phyloP scores from a whole-genome alignment of 352 stramenopile genomes.

The Phytopythium mirpurense region DNA sequence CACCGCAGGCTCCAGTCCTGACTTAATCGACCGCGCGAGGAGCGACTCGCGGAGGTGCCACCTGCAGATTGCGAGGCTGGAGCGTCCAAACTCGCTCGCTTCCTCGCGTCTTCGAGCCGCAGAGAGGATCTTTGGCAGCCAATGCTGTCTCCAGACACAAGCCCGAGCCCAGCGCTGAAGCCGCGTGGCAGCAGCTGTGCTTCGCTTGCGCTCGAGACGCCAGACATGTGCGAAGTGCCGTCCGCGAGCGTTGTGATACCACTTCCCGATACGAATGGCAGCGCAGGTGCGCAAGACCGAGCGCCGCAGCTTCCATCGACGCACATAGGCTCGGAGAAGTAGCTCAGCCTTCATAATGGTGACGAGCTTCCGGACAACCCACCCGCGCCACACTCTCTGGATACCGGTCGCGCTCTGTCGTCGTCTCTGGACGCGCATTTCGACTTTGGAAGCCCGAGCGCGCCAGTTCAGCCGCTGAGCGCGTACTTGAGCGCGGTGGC shows the following conservation, averaged over 20 bases:
- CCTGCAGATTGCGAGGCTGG: not conserved
- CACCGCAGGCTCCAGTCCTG: not conserved
- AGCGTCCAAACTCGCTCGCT: not conserved
- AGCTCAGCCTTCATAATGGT: not conserved
- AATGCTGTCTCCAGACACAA: not conserved
- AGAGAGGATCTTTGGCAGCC: not conserved
- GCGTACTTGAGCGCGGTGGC: not conserved
- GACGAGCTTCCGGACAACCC: not conserved
- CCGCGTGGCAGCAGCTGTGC: not conserved
- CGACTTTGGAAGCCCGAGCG: not conserved
- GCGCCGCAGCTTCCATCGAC: constrained; percentile 6
- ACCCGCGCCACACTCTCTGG: not conserved
- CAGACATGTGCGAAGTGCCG: not conserved
- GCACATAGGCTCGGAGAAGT: not conserved
- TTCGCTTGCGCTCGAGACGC: not conserved
- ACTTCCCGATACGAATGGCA: not conserved
- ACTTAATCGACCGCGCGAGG: not conserved
- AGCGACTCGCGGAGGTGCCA: not conserved
- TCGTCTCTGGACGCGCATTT: not conserved
- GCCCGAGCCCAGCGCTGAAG: not conserved
- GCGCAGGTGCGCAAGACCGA: not conserved
- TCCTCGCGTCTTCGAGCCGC: constrained; percentile 1
- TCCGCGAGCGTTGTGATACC: not conserved
- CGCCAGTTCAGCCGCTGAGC: not conserved
- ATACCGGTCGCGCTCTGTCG: not conserved